phyloP scores from a whole-genome alignment of 1,284 basidiomycete genomes.

The Psilocybe mexicana region DNA sequence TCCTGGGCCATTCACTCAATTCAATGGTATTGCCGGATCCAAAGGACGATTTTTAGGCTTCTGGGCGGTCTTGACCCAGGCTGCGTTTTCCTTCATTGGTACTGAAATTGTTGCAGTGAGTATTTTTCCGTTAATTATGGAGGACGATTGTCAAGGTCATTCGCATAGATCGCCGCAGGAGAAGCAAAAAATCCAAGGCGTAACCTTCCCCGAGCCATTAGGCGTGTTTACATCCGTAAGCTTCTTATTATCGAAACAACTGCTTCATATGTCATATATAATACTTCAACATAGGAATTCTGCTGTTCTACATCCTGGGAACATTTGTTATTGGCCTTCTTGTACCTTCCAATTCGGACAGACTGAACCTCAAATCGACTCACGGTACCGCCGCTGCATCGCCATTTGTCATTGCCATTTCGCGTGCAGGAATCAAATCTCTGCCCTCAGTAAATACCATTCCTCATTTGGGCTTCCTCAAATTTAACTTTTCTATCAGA shows the following conservation, averaged over 20 bases:
- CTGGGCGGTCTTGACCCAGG: constrained; percentile 70
- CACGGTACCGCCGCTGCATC: constrained; percentile 67
- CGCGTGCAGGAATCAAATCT: constrained; percentile 71
- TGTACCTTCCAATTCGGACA: constrained; percentile 65
- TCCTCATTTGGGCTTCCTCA: background rate
- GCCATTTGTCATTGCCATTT: constrained; percentile 85
- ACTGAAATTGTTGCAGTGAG: constrained; percentile 88
- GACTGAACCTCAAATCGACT: constrained; percentile 46
- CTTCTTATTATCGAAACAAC: background rate
- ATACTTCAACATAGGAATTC: constrained; percentile 40
- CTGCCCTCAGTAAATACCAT: constrained; percentile 56
- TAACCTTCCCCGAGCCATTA: constrained; percentile 70
- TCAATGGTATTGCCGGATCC: constrained; percentile 50
- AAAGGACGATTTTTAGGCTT: constrained; percentile 70
- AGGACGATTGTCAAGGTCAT: background rate
- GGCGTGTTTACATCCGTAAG: constrained; percentile 70
- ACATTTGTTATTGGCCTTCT: constrained; percentile 74
- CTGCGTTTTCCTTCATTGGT: constrained; percentile 78
- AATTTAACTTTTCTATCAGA: constrained; percentile 32
- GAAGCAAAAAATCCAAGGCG: constrained; percentile 73
- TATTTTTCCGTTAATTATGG: background rate
- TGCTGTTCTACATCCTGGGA: constrained; percentile 68
- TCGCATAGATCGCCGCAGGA: constrained; percentile 69
- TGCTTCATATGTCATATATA: background rate
- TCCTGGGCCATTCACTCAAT: constrained; percentile 73